Evolutionary conservation across 164 flowering plant species (phyloP).

Genomic region (Berberis thunbergii): DNA sequence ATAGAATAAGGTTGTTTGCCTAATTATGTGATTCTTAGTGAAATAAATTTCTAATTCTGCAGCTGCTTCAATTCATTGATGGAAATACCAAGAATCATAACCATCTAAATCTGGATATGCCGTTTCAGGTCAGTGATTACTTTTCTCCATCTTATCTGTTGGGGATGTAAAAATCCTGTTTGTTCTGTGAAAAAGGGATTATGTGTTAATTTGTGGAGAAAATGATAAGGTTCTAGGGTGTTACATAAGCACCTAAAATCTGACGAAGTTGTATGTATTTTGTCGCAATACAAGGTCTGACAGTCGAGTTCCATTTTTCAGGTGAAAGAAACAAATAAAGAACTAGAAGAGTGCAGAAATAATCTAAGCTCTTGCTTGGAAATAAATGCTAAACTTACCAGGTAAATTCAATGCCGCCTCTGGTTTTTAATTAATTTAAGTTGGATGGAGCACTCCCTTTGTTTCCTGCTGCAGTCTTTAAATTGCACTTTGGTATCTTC

Average conservation of each 20-base stretch:
- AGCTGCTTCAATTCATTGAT: constrained; percentile 55
- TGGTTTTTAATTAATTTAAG: not conserved
- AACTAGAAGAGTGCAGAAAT: constrained; percentile 54
- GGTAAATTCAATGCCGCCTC: constrained; percentile 27
- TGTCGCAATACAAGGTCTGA: not conserved
- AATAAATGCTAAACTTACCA: constrained; percentile 56
- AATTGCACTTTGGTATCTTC: not conserved
- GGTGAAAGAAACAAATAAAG: constrained; percentile 43
- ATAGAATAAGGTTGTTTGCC: not conserved
- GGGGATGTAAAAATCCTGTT: not conserved
- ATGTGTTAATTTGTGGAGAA: too few species aligned
- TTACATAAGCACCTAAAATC: too few species aligned
- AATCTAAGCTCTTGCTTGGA: constrained; percentile 59
- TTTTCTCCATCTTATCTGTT: not conserved
- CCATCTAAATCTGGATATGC: constrained; percentile 11
- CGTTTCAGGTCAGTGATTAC: constrained; percentile 26
- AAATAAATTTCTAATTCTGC: constrained; percentile 11
- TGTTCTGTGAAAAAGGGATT: too few species aligned
- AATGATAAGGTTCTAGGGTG: too few species aligned
- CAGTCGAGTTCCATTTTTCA: constrained; percentile 21
- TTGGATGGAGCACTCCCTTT: too few species aligned
- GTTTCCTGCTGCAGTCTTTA: too few species aligned
- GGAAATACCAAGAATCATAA: constrained; percentile 29
- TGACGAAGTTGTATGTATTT: not conserved
- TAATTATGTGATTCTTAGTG: not conserved